phyloP scores from a whole-genome alignment of 225 moss, liverwort and hornwort species.

The Sphagnum contortum region DNA sequence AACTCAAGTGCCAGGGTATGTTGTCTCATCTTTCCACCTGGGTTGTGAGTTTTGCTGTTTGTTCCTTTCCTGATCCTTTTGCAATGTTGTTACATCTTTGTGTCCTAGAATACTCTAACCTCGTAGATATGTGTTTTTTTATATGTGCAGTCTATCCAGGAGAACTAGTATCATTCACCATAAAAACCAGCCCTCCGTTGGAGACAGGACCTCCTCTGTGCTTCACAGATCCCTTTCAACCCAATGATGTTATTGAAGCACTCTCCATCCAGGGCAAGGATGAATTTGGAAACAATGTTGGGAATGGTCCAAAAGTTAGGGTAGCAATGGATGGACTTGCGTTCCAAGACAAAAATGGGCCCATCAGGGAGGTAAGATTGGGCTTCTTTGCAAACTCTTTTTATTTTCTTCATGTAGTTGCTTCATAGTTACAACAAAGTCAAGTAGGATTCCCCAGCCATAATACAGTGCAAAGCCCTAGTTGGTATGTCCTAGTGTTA shows the following conservation, averaged over 20 bases:
- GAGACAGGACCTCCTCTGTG: constrained; percentile 8
- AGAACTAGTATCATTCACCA: constrained; percentile 18
- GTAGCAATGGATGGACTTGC: constrained; percentile 32
- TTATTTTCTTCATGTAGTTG: too few species aligned
- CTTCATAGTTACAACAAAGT: too few species aligned
- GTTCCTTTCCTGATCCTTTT: neutral
- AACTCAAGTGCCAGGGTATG: too few species aligned
- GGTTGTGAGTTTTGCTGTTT: too few species aligned
- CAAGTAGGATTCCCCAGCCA: too few species aligned
- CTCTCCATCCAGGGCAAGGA: constrained; percentile 54
- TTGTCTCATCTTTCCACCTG: too few species aligned
- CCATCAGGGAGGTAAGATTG: constrained; percentile 28
- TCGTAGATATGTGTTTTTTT: too few species aligned
- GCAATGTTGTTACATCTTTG: neutral
- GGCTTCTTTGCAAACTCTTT: too few species aligned
- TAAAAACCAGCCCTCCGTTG: constrained; percentile 23
- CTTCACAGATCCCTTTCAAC: constrained; percentile 28
- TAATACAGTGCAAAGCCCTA: too few species aligned
- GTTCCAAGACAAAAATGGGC: constrained; percentile 28
- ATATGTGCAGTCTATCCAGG: constrained; percentile 41
- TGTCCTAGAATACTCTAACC: neutral
- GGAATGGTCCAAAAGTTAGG: constrained; percentile 36
- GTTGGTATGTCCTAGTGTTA: too few species aligned
- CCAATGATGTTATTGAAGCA: constrained; percentile 27
- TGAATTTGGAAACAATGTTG: constrained; percentile 34